These are phyloP conservation scores for Hypoxylon fuscum DNA, from an alignment of 495 filamentous ascomycete genomes.

Conservation along the genomic window DNA sequence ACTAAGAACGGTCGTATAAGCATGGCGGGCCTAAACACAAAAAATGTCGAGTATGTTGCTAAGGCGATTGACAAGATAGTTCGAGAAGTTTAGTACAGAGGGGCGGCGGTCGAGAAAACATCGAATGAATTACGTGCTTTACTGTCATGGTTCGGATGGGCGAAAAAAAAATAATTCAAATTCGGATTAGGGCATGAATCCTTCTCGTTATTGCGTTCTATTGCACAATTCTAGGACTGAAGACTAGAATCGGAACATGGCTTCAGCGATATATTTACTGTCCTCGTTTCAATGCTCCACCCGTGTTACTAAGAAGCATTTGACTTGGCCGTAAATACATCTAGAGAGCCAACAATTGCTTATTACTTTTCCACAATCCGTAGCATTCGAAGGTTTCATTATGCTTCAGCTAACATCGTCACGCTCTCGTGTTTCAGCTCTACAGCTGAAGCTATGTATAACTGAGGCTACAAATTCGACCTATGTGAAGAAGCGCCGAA, in stretches of 20 bases:
- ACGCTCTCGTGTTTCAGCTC: too few species aligned
- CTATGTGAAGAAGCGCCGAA: background rate
- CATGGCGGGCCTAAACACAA: constrained; percentile 93
- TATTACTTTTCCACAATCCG: too few species aligned
- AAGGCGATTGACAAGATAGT: constrained; percentile 88
- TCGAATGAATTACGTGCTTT: constrained; percentile 14
- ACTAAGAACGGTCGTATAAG: constrained; percentile 98
- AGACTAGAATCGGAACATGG: constrained; percentile 16
- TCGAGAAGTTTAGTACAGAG: constrained; percentile 58
- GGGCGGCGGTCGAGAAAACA: background rate
- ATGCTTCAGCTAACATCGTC: too few species aligned
- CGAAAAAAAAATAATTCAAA: constrained; percentile 22
- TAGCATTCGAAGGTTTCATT: too few species aligned
- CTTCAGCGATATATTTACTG: constrained; percentile 13
- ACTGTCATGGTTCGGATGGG: constrained; percentile 16
- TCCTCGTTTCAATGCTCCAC: background rate
- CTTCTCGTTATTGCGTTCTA: constrained; percentile 26
- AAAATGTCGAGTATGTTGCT: constrained; percentile 92
- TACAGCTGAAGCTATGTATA: too few species aligned
- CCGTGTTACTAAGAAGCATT: background rate
- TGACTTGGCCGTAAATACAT: too few species aligned
- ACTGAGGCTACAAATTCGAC: too few species aligned
- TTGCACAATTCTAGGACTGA: constrained; percentile 17
- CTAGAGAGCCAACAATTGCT: too few species aligned
- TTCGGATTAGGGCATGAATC: constrained; percentile 6